A percentile compares a stretch with the other conserved stretches of the same genome.
These are phyloP conservation scores for Plantago ovata DNA, from an alignment of 257 asterid species.

Conservation along the genomic window DNA sequence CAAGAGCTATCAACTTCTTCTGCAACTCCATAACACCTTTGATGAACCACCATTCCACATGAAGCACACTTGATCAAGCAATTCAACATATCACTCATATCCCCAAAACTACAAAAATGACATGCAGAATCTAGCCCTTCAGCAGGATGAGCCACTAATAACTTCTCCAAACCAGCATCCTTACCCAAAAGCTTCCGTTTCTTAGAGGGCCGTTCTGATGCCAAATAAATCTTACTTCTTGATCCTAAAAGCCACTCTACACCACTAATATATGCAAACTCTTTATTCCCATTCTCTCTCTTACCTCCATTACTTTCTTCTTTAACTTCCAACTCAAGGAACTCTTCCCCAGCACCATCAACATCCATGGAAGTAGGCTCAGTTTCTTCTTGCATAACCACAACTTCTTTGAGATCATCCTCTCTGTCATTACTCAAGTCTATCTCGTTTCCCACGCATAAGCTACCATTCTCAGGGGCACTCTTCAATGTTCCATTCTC, in stretches of 20 bases:
- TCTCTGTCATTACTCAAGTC: conserved; percentile 26
- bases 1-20: conserved; percentile 69
- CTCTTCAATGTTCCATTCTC: conserved; percentile 30
- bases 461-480: conserved; percentile 23
- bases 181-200: conserved; percentile 85
- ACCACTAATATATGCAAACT: conserved; percentile 41
- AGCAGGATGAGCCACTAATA: conserved; percentile 69
- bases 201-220: conserved; percentile 84
- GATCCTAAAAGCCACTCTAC: conserved; percentile 97
- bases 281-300: conserved; percentile 24
- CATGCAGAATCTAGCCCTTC: conserved; percentile 70
- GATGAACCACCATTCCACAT: conserved; percentile 83
- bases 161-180: conserved; percentile 91
- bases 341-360: conserved; percentile 36
- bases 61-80: conserved; percentile 63
- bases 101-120: conserved; percentile 81
- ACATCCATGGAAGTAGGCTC: conserved; percentile 47
- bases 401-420: conserved; percentile 23
- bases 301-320: conserved; percentile 32
- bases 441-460: conserved; percentile 22
- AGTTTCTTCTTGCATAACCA: conserved; percentile 30
- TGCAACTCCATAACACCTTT: conserved; percentile 93
- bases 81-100: conserved; percentile 59
- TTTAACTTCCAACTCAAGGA: conserved; percentile 16
- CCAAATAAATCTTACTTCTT: conserved; percentile 72